Conservation (phyloP, 2,329 filamentous ascomycete genomes). For the Fusarium stilboides region DNA sequence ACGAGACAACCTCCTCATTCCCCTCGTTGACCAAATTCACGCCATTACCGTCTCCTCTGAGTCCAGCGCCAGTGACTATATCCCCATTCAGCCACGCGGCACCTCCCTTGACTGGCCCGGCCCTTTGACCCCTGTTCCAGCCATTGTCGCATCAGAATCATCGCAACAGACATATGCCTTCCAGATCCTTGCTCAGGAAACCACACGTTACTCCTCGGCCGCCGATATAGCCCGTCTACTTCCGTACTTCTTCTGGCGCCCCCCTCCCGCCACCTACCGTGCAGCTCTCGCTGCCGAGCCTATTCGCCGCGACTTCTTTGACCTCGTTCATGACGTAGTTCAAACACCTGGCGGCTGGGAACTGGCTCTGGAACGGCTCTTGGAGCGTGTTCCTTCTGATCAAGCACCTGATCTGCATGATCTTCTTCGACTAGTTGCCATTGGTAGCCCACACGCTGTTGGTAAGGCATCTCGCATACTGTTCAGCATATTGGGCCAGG, state of each 20-base stretch:
- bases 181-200: conserved; percentile 39
- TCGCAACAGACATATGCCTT: conserved; percentile 43
- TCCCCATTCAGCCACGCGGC: conserved; percentile 39
- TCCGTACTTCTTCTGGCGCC: conserved; percentile 59
- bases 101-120: conserved; percentile 46
- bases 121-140: conserved; percentile 49
- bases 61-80: conserved; percentile 1
- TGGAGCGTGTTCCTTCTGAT: conserved; percentile 30
- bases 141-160: conserved; percentile 37
- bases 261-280: conserved; percentile 52
- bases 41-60: conserved; percentile 40
- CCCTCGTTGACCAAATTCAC: conserved; percentile 49
- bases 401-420: conserved; percentile 49
- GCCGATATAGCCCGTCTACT: conserved; percentile 51
- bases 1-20: conserved; percentile 34
- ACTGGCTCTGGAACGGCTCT: conserved; percentile 33
- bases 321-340: conserved; percentile 49
- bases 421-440: conserved; percentile 52
- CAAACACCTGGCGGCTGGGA: conserved; percentile 30
- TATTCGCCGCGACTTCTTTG: conserved; percentile 29
- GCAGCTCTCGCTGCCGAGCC: conserved; percentile 42
- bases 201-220: conserved; percentile 42
- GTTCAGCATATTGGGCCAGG: conserved; percentile 54
- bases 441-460: conserved; percentile 51
- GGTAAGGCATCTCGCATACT: conserved; percentile 52